Conservation (phyloP, 768 basidiomycete species). For the Rhodotorula sphaerocarpa region DNA sequence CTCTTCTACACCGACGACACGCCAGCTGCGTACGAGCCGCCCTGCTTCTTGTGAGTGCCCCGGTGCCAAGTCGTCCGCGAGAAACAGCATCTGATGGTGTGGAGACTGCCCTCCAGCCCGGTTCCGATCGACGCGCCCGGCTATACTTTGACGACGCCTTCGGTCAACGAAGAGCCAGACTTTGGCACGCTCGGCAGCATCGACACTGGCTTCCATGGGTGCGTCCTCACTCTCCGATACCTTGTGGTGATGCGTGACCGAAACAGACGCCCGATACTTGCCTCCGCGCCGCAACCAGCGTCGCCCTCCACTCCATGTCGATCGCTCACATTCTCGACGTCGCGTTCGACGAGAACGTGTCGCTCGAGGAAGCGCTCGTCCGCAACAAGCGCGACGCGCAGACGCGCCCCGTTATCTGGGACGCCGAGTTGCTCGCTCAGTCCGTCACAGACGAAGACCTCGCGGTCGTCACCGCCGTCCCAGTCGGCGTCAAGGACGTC, state of each 20-base stretch:
- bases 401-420: slow-evolving; percentile 29
- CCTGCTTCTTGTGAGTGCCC: slow-evolving; percentile 52
- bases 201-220: slow-evolving; percentile 35
- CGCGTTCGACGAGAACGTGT: slow-evolving; percentile 49
- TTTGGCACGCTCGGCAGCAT: slow-evolving; percentile 20
- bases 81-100: too few relatives aligned
- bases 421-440: slow-evolving; percentile 22
- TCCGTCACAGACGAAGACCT: slow-evolving; percentile 13
- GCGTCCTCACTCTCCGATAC: neutral
- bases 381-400: slow-evolving; percentile 56
- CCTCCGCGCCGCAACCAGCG: too few relatives aligned
- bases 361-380: slow-evolving; percentile 6
- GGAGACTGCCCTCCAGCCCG: too few relatives aligned
- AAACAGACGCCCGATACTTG: too few relatives aligned
- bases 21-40: slow-evolving; percentile 75
- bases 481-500: slow-evolving; percentile 7
- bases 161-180: slow-evolving; percentile 23
- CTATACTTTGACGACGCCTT: slow-evolving; percentile 29
- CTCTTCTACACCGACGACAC: slow-evolving; percentile 71
- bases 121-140: neutral
- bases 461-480: slow-evolving; percentile 2
- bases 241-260: too few relatives aligned
- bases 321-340: slow-evolving; percentile 54
- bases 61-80: too few relatives aligned
- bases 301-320: slow-evolving; percentile 40